phyloP scores from a whole-genome alignment of 371 early-diverging fungal species.

The Choanephora cucurbitarum region DNA sequence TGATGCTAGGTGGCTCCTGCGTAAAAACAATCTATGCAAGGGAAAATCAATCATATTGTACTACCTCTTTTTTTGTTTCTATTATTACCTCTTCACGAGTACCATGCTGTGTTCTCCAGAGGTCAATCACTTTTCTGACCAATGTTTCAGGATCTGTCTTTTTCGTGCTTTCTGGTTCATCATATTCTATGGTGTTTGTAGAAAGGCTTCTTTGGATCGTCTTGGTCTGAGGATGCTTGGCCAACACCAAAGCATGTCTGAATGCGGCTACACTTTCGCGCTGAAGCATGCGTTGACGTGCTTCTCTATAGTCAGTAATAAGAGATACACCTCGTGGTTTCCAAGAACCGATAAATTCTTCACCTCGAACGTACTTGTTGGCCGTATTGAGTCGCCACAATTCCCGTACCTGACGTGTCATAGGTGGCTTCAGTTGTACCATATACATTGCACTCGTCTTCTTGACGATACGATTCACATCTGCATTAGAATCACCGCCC shows the following conservation, averaged over 20 bases:
- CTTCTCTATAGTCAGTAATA: slow-evolving; percentile 59
- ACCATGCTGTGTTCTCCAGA: slow-evolving; percentile 50
- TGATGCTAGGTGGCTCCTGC: slow-evolving; percentile 29
- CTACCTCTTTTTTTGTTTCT: neutral
- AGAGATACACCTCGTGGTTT: slow-evolving; percentile 74
- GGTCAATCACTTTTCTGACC: slow-evolving; percentile 31
- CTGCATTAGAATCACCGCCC: slow-evolving; percentile 1
- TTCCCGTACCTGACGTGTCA: slow-evolving; percentile 56
- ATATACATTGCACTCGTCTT: slow-evolving; percentile 56
- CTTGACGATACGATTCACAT: slow-evolving; percentile 19
- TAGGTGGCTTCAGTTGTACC: slow-evolving; percentile 58
- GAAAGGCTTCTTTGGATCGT: slow-evolving; percentile 16
- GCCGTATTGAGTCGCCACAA: slow-evolving; percentile 76
- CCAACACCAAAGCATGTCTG: slow-evolving; percentile 38
- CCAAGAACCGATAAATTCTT: slow-evolving; percentile 79
- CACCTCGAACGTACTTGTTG: slow-evolving; percentile 84
- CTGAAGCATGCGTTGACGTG: slow-evolving; percentile 31
- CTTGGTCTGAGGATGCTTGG: slow-evolving; percentile 26
- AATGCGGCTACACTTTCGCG: slow-evolving; percentile 56
- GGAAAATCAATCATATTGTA: neutral
- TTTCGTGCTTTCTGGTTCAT: slow-evolving; percentile 1
- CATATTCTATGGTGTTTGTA: neutral
- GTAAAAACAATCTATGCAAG: slow-evolving; percentile 25
- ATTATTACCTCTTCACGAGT: slow-evolving; percentile 45
- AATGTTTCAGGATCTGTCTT: slow-evolving; percentile 16